Conservation (phyloP, 306 rosid genomes). For the Cicer cuneatum region DNA sequence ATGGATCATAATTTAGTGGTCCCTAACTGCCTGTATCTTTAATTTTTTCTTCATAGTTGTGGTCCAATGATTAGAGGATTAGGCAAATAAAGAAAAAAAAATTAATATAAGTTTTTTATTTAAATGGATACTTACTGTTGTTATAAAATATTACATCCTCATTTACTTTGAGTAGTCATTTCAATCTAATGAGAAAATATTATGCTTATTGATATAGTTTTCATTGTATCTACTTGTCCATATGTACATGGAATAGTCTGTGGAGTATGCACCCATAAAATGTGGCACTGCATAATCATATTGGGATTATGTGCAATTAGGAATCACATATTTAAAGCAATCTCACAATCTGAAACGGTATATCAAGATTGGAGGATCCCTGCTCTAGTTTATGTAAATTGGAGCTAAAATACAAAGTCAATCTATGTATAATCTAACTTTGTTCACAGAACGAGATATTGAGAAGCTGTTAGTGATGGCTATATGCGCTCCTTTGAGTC, state of each 20-base stretch:
- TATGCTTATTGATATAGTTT: neutral
- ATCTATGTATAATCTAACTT: neutral
- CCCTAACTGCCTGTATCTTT: slow-evolving; percentile 10
- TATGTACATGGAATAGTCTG: neutral
- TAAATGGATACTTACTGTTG: neutral
- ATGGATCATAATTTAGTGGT: slow-evolving; percentile 44
- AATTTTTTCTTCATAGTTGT: neutral
- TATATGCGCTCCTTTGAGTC: slow-evolving; percentile 29
- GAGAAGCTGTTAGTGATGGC: slow-evolving; percentile 8
- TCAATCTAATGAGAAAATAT: neutral
- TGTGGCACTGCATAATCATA: neutral
- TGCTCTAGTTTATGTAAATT: too few relatives aligned
- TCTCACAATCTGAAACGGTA: neutral
- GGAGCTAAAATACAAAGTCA: neutral
- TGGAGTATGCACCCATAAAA: neutral
- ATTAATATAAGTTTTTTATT: neutral
- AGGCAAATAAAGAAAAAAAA: neutral
- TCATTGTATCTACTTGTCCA: slow-evolving; percentile 8
- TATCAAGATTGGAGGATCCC: neutral
- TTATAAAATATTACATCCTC: neutral
- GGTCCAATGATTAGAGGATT: slow-evolving; percentile 27
- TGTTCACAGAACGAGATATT: neutral
- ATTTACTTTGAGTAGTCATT: neutral
- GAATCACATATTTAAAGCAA: neutral
- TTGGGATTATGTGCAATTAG: neutral